Conservation (phyloP, 805 yeast genomes). For the Ogataea pilisensis region DNA sequence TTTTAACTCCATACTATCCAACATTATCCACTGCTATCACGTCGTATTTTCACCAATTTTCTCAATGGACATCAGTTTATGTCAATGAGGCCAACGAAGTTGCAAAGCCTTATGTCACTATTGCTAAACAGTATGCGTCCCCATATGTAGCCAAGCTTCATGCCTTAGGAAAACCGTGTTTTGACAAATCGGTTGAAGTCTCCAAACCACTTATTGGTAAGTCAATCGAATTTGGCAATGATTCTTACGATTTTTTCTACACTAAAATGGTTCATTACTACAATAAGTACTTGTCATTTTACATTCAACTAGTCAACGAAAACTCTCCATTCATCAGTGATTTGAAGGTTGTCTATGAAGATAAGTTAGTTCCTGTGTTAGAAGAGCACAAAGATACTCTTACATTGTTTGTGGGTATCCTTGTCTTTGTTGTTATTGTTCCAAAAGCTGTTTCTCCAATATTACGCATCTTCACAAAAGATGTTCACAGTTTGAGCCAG, state of each 20-base stretch:
- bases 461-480: slow-evolving; percentile 19
- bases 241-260: slow-evolving; percentile 2
- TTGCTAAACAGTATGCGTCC: not conserved
- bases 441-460: slow-evolving; percentile 10
- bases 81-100: not conserved
- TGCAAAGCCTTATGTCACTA: not conserved
- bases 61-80: not conserved
- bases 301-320: slow-evolving; percentile 10
- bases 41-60: not conserved
- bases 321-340: slow-evolving; percentile 18
- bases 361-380: slow-evolving; percentile 9
- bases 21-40: not conserved
- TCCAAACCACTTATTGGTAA: not conserved
- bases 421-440: slow-evolving; percentile 11
- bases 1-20: slow-evolving; percentile 1
- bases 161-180: not conserved
- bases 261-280: slow-evolving; percentile 8
- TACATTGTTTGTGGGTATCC: slow-evolving; percentile 8
- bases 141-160: not conserved
- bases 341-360: slow-evolving; percentile 9
- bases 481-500: slow-evolving; percentile 21
- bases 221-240: slow-evolving; percentile 1
- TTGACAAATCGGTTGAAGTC: not conserved
- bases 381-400: slow-evolving; percentile 15
- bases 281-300: slow-evolving; percentile 6